Base-by-base conservation (phyloP, 345 rosid species). In the Firmiana major region DNA sequence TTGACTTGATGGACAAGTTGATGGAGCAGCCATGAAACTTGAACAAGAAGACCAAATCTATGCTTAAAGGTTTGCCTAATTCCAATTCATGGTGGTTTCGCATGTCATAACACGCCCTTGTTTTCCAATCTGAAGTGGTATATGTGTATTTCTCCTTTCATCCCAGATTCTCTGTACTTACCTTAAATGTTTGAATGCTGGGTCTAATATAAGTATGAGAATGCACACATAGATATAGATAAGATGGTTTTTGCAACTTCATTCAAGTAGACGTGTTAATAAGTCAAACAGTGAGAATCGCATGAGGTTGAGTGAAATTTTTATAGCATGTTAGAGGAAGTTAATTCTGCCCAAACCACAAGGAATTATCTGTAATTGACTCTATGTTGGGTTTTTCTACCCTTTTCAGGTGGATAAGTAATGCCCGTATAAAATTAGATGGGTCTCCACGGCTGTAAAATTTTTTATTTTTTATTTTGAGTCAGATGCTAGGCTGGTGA, bases 401-500 rank as follows among this genome's bases (percentile, higher is more conserved):
- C 74, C 36, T 26, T 22, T 51, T 49, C 48, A 34, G 12, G 19
- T 31, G 59, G 60, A 53, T 28, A 63, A 75, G 17, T 71, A 53
- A 71, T 71, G 62, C 45, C 46, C 19, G 54, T 62, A 28, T 16
- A 43, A 74, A 26, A 26, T 16, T 28, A 75, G 21, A 26, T 16
- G 49, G 77, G 69, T 31, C 57, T 31, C 59, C 9, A 12, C 8
- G 21, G 64, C 31, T 38, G 49, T 54, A 73, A 55, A 31, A 31
- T 31, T 31, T 19, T 6, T 72, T n/a, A 4, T 54, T 72, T 36
- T n/a, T 54, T 2, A 58, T 66, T 65, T 24, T 28, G 24, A 28
- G 45, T 46, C 21, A 46, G 59, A 73, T 69, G 38, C 74, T 63
- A 22, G 45, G 78, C 19, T 63, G 70, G 40, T 71, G 24, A 69